These are phyloP conservation scores for Amylocarpus encephaloides DNA, from an alignment of 2,329 filamentous ascomycete species.

Conservation along the genomic window DNA sequence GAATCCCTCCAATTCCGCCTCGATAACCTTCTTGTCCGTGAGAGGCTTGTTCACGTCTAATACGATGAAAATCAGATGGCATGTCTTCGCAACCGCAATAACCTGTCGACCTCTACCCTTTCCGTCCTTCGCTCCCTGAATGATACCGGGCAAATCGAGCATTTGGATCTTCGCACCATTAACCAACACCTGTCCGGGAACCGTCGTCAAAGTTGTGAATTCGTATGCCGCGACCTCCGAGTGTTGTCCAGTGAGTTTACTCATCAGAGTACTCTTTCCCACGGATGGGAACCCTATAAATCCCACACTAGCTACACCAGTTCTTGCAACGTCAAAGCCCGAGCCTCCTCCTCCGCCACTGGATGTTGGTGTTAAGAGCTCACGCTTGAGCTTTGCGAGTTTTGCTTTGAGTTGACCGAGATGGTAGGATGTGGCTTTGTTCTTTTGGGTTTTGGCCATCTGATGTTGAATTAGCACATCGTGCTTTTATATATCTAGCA, in stretches of 20 bases:
- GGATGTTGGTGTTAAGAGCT: slow-evolving; percentile 79
- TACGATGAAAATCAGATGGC: slow-evolving; percentile 97
- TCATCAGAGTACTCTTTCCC: slow-evolving; percentile 98
- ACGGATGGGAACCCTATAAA: slow-evolving; percentile 99
- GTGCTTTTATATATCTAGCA: too few species aligned
- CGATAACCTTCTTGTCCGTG: slow-evolving; percentile 94
- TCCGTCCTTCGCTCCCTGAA: slow-evolving; percentile 96
- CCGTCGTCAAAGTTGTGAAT: slow-evolving; percentile 96
- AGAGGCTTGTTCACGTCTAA: slow-evolving; percentile 97
- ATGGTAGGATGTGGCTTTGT: slow-evolving; percentile 91
- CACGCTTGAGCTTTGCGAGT: slow-evolving; percentile 93
- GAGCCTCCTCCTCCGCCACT: slow-evolving; percentile 79
- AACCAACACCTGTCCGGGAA: slow-evolving; percentile 91
- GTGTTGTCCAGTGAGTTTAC: slow-evolving; percentile 86
- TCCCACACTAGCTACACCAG: slow-evolving; percentile 91
- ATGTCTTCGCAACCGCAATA: slow-evolving; percentile 97
- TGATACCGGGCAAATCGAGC: slow-evolving; percentile 96
- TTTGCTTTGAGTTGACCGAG: slow-evolving; percentile 96
- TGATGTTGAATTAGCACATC: slow-evolving; percentile 33
- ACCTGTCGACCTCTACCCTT: slow-evolving; percentile 97
- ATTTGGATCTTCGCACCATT: slow-evolving; percentile 98
- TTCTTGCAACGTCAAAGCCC: slow-evolving; percentile 96
- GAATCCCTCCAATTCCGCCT: slow-evolving; percentile 91
- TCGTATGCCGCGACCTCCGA: slow-evolving; percentile 97
- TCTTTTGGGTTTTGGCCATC: slow-evolving; percentile 97